A percentile compares a stretch with the other conserved stretches of the same genome.
phyloP scores from a whole-genome alignment of 495 filamentous ascomycete genomes.

The Mycothermus thermophilus region DNA sequence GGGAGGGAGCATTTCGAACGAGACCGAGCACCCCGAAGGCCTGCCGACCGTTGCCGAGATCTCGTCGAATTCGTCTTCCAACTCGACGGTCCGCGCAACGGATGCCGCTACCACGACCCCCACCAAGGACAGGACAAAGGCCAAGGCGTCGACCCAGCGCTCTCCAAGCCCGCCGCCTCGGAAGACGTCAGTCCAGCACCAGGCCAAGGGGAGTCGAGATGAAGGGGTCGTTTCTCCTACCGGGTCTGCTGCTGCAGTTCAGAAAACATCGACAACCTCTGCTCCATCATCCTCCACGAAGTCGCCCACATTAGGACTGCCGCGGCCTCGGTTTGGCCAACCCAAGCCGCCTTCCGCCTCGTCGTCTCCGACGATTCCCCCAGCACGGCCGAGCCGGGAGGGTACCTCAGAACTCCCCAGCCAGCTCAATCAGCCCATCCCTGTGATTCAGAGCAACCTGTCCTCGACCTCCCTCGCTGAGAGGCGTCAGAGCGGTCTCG shows the following conservation, averaged over 20 bases:
- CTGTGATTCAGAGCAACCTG: conserved; percentile 69
- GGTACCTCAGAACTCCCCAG: conserved; percentile 54
- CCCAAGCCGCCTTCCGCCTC: conserved; percentile 16
- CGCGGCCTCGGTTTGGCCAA: conserved; percentile 15
- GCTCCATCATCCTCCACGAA: too few species aligned
- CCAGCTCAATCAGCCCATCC: conserved; percentile 43
- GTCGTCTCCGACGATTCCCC: conserved; percentile 28
- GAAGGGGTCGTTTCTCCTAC: conserved; percentile 19
- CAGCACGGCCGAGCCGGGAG: conserved; percentile 64
- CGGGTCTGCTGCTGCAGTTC: too few species aligned
- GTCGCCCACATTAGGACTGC: too few species aligned
- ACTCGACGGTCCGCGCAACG: conserved; percentile 36
- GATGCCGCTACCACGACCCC: conserved; percentile 21
- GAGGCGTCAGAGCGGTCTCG: conserved; percentile 27
- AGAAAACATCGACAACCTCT: too few species aligned
- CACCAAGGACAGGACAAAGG: conserved; percentile 33
- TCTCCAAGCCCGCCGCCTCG: conserved; percentile 49
- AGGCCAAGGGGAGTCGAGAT: conserved; percentile 30
- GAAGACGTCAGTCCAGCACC: conserved; percentile 51
- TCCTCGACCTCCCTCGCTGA: conserved; percentile 33
- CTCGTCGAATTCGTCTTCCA: conserved; percentile 45
- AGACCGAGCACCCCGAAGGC: conserved; percentile 39
- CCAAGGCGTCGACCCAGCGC: conserved; percentile 32
- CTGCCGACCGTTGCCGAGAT: conserved; percentile 53
- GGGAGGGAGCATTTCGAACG: conserved; percentile 38